Percentiles rank a stretch among this genome's conserved stretches.
These are phyloP conservation scores for Aspergillus transmontanensis DNA, from an alignment of 2,329 filamentous ascomycete genomes.

Conservation along the genomic window DNA sequence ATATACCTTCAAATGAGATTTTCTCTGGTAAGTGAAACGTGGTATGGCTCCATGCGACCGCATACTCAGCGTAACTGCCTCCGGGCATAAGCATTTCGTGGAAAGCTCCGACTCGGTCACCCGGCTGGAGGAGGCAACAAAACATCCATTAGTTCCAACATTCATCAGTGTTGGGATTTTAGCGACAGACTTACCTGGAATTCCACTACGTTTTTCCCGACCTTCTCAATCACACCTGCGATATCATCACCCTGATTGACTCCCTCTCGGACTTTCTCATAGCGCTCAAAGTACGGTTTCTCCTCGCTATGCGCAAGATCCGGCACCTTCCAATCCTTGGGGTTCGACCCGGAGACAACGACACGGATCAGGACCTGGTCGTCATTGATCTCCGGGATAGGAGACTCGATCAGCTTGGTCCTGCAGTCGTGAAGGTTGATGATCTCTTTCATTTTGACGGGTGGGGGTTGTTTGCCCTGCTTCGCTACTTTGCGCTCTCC, in stretches of 20 bases:
- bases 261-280: background rate
- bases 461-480: no score
- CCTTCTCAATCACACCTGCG: constrained; percentile 53
- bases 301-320: constrained; percentile 5
- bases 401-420: constrained; percentile 12
- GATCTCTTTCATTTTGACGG: constrained; percentile 12
- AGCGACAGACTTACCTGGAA: constrained; percentile 43
- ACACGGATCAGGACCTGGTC: constrained; percentile 41
- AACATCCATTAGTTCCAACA: no score
- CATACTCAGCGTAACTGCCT: constrained; percentile 62
- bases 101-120: constrained; percentile 56
- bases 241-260: constrained; percentile 57
- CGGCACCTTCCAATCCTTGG: constrained; percentile 48
- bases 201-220: constrained; percentile 56
- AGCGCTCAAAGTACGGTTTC: no score
- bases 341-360: constrained; percentile 42
- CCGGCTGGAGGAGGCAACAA: constrained; percentile 28
- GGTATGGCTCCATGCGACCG: constrained; percentile 54
- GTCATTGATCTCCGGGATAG: constrained; percentile 38
- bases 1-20: constrained; percentile 54
- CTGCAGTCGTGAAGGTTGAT: constrained; percentile 10
- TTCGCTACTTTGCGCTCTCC: no score
- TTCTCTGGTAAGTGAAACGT: constrained; percentile 57
- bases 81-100: constrained; percentile 51
- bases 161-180: no score